These are phyloP conservation scores for Trypanosoma theileri DNA, from an alignment of 208 protist genomes.

Conservation along the genomic window DNA sequence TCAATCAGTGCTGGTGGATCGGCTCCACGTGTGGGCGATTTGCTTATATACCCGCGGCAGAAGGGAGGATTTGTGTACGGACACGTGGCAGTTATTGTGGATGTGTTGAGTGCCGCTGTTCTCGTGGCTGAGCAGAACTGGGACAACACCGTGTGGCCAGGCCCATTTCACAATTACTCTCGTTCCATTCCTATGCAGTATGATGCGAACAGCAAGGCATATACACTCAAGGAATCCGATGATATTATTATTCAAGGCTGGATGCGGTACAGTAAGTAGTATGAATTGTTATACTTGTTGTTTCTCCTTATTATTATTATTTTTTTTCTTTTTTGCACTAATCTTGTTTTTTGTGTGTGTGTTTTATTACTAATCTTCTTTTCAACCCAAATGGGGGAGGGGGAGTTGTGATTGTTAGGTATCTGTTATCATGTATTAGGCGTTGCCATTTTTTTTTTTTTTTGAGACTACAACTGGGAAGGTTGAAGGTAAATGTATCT, in stretches of 20 bases:
- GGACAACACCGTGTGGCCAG: conserved; percentile 60
- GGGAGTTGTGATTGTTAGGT: too few relatives aligned
- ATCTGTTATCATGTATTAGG: too few relatives aligned
- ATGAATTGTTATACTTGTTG: not conserved
- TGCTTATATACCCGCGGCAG: conserved; percentile 73
- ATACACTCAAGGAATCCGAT: conserved; percentile 33
- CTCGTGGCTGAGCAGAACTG: conserved; percentile 88
- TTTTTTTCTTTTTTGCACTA: not conserved
- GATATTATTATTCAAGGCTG: conserved; percentile 35
- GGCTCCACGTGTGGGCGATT: conserved; percentile 45
- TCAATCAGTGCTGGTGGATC: conserved; percentile 20
- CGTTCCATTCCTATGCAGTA: conserved; percentile 27
- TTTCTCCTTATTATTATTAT: too few relatives aligned
- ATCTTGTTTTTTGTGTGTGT: too few relatives aligned
- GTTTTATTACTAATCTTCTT: too few relatives aligned
- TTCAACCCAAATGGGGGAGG: too few relatives aligned
- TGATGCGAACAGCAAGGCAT: not conserved
- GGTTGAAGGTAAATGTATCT: too few relatives aligned
- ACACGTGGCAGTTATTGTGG: conserved; percentile 77
- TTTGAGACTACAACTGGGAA: too few relatives aligned
- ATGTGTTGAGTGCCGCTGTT: conserved; percentile 36
- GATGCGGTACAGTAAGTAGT: conserved; percentile 38
- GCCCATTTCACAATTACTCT: conserved; percentile 72
- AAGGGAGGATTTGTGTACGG: conserved; percentile 50
- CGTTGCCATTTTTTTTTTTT: too few relatives aligned